A percentile compares a stretch with the other conserved stretches of the same genome.
phyloP scores from a whole-genome alignment of 2,329 filamentous ascomycete species.

The Epichloe aotearoae region DNA sequence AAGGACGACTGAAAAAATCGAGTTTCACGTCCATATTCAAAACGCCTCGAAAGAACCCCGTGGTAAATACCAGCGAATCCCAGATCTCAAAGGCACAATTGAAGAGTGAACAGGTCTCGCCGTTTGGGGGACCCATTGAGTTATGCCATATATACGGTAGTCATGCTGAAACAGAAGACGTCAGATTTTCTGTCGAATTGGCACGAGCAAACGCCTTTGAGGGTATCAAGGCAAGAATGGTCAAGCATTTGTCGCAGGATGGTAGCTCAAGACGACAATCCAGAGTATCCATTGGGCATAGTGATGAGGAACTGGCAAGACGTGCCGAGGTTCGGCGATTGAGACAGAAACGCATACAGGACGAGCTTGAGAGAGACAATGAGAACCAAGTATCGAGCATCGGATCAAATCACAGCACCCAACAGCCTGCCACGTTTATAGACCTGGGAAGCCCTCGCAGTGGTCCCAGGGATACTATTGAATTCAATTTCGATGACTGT shows the following conservation, averaged over 20 bases:
- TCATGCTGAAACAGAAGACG: slow-evolving; percentile 29
- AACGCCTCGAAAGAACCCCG: slow-evolving; percentile 3
- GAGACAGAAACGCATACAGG: slow-evolving; percentile 42
- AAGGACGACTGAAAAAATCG: slow-evolving; percentile 3
- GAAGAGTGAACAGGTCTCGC: slow-evolving; percentile 6
- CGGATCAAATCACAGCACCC: slow-evolving; percentile 14
- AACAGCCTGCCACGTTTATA: slow-evolving; percentile 13
- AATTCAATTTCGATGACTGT: slow-evolving; percentile 23
- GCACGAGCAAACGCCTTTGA: slow-evolving; percentile 28
- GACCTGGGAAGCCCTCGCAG: slow-evolving; percentile 19
- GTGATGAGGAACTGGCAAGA: slow-evolving; percentile 38
- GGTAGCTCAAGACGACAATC: slow-evolving; percentile 26
- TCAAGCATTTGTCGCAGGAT: slow-evolving; percentile 33
- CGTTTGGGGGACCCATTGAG: slow-evolving; percentile 13
- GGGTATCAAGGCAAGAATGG: slow-evolving; percentile 30
- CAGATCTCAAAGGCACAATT: neutral
- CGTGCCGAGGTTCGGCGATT: slow-evolving; percentile 43
- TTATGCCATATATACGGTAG: slow-evolving; percentile 21
- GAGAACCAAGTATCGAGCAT: slow-evolving; percentile 21
- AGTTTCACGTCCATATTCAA: slow-evolving; percentile 7
- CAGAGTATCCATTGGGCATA: slow-evolving; percentile 29
- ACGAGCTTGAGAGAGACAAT: slow-evolving; percentile 38
- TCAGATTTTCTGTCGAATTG: slow-evolving; percentile 9
- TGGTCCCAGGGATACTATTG: slow-evolving; percentile 36
- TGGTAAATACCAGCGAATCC: slow-evolving; percentile 3